Evolutionary conservation across 441 rosid species (phyloP).

Genomic region (Populus tomentosa): DNA sequence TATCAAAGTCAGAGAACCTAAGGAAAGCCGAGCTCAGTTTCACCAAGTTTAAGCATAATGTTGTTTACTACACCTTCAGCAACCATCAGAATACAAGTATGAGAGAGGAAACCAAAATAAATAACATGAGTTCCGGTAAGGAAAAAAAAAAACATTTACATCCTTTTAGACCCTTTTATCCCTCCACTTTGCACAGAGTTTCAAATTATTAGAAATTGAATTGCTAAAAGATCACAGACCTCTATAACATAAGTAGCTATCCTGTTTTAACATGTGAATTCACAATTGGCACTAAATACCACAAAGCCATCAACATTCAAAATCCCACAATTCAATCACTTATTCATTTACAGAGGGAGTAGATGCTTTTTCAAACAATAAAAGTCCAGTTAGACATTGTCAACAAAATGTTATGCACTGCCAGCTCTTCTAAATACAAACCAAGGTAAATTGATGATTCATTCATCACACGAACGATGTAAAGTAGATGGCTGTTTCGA

Average conservation of each 20-base stretch:
- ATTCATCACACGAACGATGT: too few species aligned
- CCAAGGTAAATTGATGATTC: too few species aligned
- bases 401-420: neutral
- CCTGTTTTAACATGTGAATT: neutral
- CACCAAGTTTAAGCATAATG: neutral
- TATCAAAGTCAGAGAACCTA: neutral
- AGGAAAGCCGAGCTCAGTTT: neutral
- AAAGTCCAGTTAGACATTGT: neutral
- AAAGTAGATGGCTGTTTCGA: neutral
- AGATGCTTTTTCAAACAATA: neutral
- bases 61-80: neutral
- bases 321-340: neutral
- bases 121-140: too few species aligned
- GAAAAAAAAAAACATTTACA: neutral
- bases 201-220: neutral
- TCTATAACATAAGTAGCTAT: neutral
- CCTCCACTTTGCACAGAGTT: neutral
- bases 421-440: too few species aligned
- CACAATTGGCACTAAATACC: neutral
- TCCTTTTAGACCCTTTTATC: neutral
- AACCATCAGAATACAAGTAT: slow-evolving; percentile 2
- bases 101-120: slow-evolving; percentile 7
- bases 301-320: neutral
- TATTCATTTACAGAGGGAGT: neutral
- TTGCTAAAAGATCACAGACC: neutral